Evolutionary conservation across 2,329 filamentous ascomycete genomes (phyloP), one percentile per base, ranked within the genome.

Genomic region (Cladophialophora psammophila): DNA sequence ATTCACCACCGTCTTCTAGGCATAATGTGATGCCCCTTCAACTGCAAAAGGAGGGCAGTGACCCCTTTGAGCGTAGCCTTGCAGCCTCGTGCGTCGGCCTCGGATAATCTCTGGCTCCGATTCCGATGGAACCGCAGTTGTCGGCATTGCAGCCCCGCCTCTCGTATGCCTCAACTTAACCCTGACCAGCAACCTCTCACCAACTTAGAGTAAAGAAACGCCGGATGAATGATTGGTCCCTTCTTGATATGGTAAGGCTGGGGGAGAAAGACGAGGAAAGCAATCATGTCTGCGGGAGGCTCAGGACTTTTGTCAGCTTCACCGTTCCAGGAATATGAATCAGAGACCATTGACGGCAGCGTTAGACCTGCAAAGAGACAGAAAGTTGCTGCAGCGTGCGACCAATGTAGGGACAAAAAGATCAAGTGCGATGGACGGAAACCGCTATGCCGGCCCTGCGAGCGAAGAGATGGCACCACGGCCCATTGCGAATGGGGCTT

Each of bases 391-490:
- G 66, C 66, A 8, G 78, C 79, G 0, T 80, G 79, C 59, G 75
- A 80, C 66, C 76, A 80, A 67, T 80, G 79, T 59, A 75, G 79
- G 38, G 76, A 76, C 63, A 74, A 78, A 62, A 80, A 80, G 72
- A 78, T 80, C 70, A 77, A 77, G 34, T 80, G 78, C 71, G 78
- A 78, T 64, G 79, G 78, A 15, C 57, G 71, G 42, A 75, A 73
- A 34, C 78, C 78, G 15, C 15, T 64, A 12, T 67, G 65, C 31
- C 55, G 54, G 15, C 65, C 65, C 10, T 67, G 65, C 32, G 40
- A 55, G 12, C 53, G 45, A 20, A 42, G 56, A 60, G 15, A 42
- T 36, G 65, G 60, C 8, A 13, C 60, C 7, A 26, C n/a, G 31
- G 40, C 65, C 13, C 34, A 20, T 18, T 67, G 65, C 32, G 65